phyloP scores from a whole-genome alignment of 441 rosid species.

The Adansonia madagascariensis region DNA sequence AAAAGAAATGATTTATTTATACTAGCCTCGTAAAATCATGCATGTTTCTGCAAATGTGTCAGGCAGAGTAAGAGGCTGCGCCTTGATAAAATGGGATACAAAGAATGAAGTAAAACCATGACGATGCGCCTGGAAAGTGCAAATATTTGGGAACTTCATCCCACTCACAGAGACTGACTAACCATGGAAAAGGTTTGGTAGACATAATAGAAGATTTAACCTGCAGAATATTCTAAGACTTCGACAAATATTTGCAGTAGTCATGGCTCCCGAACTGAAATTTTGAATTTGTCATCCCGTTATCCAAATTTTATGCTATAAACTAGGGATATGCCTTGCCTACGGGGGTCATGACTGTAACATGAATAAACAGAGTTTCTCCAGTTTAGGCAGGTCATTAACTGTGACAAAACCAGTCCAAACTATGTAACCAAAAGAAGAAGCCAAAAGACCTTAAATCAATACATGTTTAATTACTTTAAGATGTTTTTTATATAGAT shows the following conservation, averaged over 20 bases:
- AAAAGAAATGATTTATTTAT: background rate
- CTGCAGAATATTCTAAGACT: background rate
- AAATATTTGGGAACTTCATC: background rate
- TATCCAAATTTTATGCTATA: background rate
- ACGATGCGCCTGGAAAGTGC: background rate
- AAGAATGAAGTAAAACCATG: background rate
- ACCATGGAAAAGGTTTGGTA: background rate
- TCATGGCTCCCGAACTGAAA: background rate
- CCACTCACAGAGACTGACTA: background rate
- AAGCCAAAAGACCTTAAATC: background rate
- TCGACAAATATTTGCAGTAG: background rate
- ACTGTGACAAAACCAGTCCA: background rate
- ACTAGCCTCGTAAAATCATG: background rate
- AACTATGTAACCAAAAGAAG: background rate
- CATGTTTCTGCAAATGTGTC: background rate
- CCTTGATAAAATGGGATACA: background rate
- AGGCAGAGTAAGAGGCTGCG: background rate
- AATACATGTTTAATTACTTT: background rate
- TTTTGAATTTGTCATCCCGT: background rate
- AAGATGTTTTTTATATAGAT: background rate
- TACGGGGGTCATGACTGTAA: background rate
- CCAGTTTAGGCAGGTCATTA: background rate
- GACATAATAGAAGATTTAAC: background rate
- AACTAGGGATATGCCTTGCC: slow-evolving; percentile 1
- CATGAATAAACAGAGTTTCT: background rate